Conservation (phyloP, 257 asterid genomes). For the Ocimum tenuiflorum region DNA sequence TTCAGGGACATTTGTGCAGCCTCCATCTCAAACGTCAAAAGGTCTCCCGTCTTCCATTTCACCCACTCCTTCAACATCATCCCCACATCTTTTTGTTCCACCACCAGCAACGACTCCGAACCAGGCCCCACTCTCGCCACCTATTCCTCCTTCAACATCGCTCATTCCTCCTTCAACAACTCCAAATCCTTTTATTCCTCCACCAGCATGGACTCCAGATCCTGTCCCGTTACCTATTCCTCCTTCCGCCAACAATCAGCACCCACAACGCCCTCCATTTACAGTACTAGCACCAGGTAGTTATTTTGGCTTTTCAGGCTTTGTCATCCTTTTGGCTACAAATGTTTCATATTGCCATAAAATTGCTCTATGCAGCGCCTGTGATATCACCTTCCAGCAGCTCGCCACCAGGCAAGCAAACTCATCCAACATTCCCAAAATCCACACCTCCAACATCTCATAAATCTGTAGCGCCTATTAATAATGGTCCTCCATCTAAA, state of each 20-base stretch:
- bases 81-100: constrained; percentile 34
- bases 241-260: constrained; percentile 23
- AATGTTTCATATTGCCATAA: constrained; percentile 28
- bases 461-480: constrained; percentile 35
- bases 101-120: constrained; percentile 23
- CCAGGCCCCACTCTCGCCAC: constrained; percentile 39
- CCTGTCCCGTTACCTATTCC: constrained; percentile 34
- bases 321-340: constrained; percentile 5
- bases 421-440: constrained; percentile 29
- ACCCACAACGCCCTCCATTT: constrained; percentile 28
- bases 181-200: constrained; percentile 33
- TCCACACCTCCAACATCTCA: constrained; percentile 38
- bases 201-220: constrained; percentile 19
- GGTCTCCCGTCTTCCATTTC: constrained; percentile 30
- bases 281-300: constrained; percentile 56
- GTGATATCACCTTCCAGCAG: constrained; percentile 35
- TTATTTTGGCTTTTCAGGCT: constrained; percentile 5
- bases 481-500: constrained; percentile 26
- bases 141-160: constrained; percentile 27
- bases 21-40: constrained; percentile 33
- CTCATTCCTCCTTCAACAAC: constrained; percentile 34
- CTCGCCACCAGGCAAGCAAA: constrained; percentile 36
- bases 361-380: constrained; percentile 41
- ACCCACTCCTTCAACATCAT: constrained; percentile 25
- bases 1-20: constrained; percentile 37